These are phyloP conservation scores for Globisporangium recalcitrans DNA, from an alignment of 352 stramenopile genomes.

Conservation along the genomic window DNA sequence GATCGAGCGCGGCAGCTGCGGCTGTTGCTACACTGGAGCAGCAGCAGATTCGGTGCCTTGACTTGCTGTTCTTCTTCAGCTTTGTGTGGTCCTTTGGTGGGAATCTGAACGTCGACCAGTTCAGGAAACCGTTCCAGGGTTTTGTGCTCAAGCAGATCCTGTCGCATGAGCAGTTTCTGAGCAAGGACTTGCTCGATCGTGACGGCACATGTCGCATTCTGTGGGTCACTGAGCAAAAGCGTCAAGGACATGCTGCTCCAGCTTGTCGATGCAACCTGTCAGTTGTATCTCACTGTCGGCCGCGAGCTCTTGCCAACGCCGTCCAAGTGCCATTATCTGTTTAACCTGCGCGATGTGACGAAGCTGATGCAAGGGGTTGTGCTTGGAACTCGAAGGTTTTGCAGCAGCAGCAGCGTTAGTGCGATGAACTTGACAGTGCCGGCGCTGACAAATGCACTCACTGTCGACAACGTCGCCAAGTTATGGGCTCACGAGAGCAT, in stretches of 20 bases:
- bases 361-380: conserved; percentile 86
- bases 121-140: conserved; percentile 40
- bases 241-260: conserved; percentile 47
- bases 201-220: conserved; percentile 32
- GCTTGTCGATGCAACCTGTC: conserved; percentile 56
- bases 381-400: conserved; percentile 28
- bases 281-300: conserved; percentile 54
- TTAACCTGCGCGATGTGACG: conserved; percentile 76
- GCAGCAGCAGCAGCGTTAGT: background rate
- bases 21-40: conserved; percentile 30
- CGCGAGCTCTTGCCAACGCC: conserved; percentile 64
- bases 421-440: background rate
- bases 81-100: conserved; percentile 72
- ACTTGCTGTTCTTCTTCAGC: conserved; percentile 66
- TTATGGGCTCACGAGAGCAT: conserved; percentile 90
- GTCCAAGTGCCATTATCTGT: conserved; percentile 80
- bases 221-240: conserved; percentile 30
- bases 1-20: conserved; percentile 16
- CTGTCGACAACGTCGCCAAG: conserved; percentile 42
- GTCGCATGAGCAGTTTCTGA: conserved; percentile 45
- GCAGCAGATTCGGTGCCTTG: conserved; percentile 47
- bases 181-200: conserved; percentile 70
- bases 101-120: conserved; percentile 40
- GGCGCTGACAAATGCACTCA: conserved; percentile 17
- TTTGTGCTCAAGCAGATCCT: conserved; percentile 42